These are phyloP conservation scores for Trametes coccinea DNA, from an alignment of 768 basidiomycete genomes.

Conservation along the genomic window DNA sequence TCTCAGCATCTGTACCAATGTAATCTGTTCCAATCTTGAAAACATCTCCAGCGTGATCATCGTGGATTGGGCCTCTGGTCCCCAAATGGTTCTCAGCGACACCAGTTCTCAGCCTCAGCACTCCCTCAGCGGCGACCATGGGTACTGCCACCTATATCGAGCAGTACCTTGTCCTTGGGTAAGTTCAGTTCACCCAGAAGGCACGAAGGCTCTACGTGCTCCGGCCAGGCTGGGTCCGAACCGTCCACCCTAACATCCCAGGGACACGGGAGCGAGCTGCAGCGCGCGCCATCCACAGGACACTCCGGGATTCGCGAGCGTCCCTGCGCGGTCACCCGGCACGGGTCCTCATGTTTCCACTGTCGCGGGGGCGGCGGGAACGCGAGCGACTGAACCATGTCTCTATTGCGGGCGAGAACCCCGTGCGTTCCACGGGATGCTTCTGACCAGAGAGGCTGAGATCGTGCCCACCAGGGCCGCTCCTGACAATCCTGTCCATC, in stretches of 20 bases:
- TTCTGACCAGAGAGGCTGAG: not conserved
- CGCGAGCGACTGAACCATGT: not conserved
- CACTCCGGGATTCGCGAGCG: conserved; percentile 4
- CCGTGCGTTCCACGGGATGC: conserved; percentile 15
- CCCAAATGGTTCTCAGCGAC: conserved; percentile 4
- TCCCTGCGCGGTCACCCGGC: conserved; percentile 2
- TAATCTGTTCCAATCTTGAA: conserved; percentile 1
- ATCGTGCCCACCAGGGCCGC: not conserved
- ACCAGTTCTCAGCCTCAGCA: conserved; percentile 11
- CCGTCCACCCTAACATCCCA: not conserved
- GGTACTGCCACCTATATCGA: conserved; percentile 21
- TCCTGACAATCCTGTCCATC: conserved; percentile 11
- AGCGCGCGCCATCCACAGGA: not conserved
- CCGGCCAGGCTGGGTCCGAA: conserved; percentile 8
- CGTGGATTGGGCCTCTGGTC: not conserved
- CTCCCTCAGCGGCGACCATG: conserved; percentile 18
- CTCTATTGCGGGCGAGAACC: conserved; percentile 5
- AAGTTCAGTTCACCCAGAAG: conserved; percentile 14
- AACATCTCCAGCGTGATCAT: not conserved
- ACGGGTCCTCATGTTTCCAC: conserved; percentile 3
- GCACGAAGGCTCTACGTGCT: conserved; percentile 13
- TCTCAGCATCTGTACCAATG: conserved; percentile 11
- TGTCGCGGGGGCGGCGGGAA: not conserved
- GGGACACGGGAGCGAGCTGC: conserved; percentile 1
- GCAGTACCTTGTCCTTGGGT: conserved; percentile 16